A percentile compares a stretch with the other conserved stretches of the same genome.
These are phyloP conservation scores for Chaetomium sp. DNA, from an alignment of 2,329 filamentous ascomycete genomes.

Conservation along the genomic window DNA sequence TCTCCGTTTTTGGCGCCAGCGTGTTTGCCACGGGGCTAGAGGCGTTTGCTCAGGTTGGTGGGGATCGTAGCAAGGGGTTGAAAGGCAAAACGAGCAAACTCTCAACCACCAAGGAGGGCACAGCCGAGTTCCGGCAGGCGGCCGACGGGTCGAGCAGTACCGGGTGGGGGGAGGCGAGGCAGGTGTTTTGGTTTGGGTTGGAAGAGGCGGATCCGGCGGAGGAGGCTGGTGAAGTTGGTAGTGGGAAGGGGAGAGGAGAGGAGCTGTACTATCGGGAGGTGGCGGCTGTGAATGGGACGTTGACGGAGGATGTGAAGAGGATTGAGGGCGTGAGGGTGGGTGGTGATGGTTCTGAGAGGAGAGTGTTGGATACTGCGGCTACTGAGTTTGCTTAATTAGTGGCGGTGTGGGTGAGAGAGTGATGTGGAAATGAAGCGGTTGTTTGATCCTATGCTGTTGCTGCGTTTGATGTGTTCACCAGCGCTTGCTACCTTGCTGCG, in stretches of 20 bases:
- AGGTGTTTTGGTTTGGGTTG: slow-evolving; percentile 46
- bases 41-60: slow-evolving; percentile 37
- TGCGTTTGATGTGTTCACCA: not conserved
- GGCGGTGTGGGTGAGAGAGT: not conserved
- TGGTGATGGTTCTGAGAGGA: not conserved
- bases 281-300: slow-evolving; percentile 45
- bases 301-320: slow-evolving; percentile 43
- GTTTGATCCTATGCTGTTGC: not conserved
- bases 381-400: not conserved
- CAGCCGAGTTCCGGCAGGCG: slow-evolving; percentile 46
- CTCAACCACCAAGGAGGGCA: slow-evolving; percentile 50
- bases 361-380: not conserved
- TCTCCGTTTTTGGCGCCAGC: slow-evolving; percentile 33
- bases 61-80: slow-evolving; percentile 13
- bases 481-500: too few species aligned
- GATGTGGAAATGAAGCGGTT: not conserved
- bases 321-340: slow-evolving; percentile 24
- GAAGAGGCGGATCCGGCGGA: slow-evolving; percentile 26
- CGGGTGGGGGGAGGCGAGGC: slow-evolving; percentile 50
- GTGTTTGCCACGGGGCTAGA: slow-evolving; percentile 56
- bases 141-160: slow-evolving; percentile 40
- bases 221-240: slow-evolving; percentile 3
- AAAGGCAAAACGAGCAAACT: slow-evolving; percentile 38
- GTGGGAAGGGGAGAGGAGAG: slow-evolving; percentile 21
- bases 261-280: slow-evolving; percentile 55